phyloP scores from a whole-genome alignment of 1,139 yeast genomes.

The Nakaseomyces kungkrabaensis region DNA sequence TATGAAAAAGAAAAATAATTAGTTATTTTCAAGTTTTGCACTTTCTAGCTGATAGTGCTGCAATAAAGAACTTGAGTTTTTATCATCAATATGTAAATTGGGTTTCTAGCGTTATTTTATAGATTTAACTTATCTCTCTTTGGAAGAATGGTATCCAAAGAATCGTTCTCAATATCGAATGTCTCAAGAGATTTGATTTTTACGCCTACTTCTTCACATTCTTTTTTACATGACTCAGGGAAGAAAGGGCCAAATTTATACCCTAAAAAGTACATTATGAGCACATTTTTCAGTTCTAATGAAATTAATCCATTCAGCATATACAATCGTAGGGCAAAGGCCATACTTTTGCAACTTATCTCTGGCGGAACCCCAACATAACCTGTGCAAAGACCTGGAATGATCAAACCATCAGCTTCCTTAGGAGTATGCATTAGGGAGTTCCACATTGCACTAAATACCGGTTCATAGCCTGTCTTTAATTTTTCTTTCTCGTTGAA shows the following conservation, averaged over 20 bases:
- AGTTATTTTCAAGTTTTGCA: no score
- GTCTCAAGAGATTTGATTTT: slow-evolving; percentile 9
- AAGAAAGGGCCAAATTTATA: slow-evolving; percentile 20
- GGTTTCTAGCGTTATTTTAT: neutral
- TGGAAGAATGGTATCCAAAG: slow-evolving; percentile 14
- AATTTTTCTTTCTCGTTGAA: slow-evolving; percentile 12
- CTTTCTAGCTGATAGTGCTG: no score
- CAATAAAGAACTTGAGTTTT: no score
- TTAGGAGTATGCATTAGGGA: slow-evolving; percentile 24
- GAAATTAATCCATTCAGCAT: slow-evolving; percentile 13
- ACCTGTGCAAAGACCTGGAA: slow-evolving; percentile 46
- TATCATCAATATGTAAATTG: no score
- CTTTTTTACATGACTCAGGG: slow-evolving; percentile 12
- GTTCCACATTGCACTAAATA: slow-evolving; percentile 42
- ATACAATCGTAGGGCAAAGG: slow-evolving; percentile 24
- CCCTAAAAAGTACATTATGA: slow-evolving; percentile 24
- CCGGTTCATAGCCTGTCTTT: slow-evolving; percentile 23
- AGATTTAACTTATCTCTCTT: neutral
- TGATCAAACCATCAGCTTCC: slow-evolving; percentile 29
- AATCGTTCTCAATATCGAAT: slow-evolving; percentile 14
- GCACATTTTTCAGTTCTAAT: slow-evolving; percentile 15
- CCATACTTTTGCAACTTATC: slow-evolving; percentile 28
- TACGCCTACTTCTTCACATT: slow-evolving; percentile 16
- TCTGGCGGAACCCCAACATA: slow-evolving; percentile 36
- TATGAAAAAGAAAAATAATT: neutral